These are phyloP conservation scores for Ramichloridium luteum DNA, from an alignment of 2,329 filamentous ascomycete species.

Conservation along the genomic window DNA sequence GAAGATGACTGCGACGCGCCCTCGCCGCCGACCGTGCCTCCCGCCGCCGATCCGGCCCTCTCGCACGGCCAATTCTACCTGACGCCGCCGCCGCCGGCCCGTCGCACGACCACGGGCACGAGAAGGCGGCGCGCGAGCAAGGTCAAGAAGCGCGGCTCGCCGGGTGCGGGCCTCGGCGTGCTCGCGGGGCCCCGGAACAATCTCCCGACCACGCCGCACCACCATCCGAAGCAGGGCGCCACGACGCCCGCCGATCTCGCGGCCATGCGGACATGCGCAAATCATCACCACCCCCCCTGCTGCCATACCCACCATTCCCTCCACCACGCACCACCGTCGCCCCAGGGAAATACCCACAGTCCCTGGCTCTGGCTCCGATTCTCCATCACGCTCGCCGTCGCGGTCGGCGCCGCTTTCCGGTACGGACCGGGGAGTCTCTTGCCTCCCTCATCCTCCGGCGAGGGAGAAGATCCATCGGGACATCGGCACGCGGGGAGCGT, in stretches of 20 bases:
- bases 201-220: conserved; percentile 4
- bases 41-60: conserved; percentile 4
- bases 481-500: too few relatives aligned
- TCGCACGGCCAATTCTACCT: conserved; percentile 17
- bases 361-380: conserved; percentile 37
- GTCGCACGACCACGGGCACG: conserved; percentile 2
- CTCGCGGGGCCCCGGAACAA: conserved; percentile 5
- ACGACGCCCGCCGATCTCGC: too few relatives aligned
- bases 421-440: conserved; percentile 34
- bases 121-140: conserved; percentile 12
- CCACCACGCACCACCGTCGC: background rate
- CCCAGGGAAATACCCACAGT: conserved; percentile 14
- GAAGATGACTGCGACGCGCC: conserved; percentile 1
- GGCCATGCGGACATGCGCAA: too few relatives aligned
- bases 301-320: background rate
- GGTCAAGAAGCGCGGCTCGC: conserved; percentile 16
- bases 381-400: conserved; percentile 35
- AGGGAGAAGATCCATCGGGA: too few relatives aligned
- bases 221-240: conserved; percentile 3
- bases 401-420: conserved; percentile 36
- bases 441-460: too few relatives aligned
- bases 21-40: conserved; percentile 7
- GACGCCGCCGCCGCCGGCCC: conserved; percentile 11
- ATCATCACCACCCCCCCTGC: too few relatives aligned
- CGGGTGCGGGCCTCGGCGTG: conserved; percentile 2